Evolutionary conservation across 2,329 filamentous ascomycete genomes (phyloP), one percentile per base, ranked within the genome.

Genomic region (Calycina herbarum): DNA sequence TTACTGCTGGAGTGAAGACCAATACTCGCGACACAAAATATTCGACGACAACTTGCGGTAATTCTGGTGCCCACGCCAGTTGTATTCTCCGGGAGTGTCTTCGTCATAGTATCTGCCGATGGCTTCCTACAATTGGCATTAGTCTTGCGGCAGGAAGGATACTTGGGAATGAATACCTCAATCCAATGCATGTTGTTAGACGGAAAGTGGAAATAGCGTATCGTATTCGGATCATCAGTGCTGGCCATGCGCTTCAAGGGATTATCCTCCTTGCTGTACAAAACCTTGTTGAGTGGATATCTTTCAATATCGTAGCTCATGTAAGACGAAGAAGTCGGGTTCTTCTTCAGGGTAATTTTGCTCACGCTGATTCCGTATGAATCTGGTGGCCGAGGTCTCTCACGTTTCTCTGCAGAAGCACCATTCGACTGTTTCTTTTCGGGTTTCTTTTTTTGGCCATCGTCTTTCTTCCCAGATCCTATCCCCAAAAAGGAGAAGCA

Each of bases 141-240:
- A 35, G 13, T 42, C 10, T 29, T 48, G 27, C 5, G 24, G n/a
- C 35, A n/a, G 1, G 15, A 35, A n/a, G 27, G 24, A n/a, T 5
- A 17, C 5, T 56, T n/a, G 35, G 15, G 5, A 5, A 48, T 48
- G 7, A 6, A 15, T 35, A 66, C 64, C 61, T 66, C 61, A n/a
- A 66, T 57, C 64, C 64, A 66, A 38, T 66, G 45, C 64, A 66
- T 66, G 20, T 66, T 63, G 3, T 66, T 66, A 3, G 60, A 57
- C 1, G 64, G 64, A 15, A 66, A 51, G 48, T 66, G 64, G 40
- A 66, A 66, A 20, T 66, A 63, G 10, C 64, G 60, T 13, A 66
- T 63, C 2, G 45, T 63, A 27, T 63, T 33, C 7, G n/a, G 20
- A 27, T 66, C 48, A 17, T 33, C n/a, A 35, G 15, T 31, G 4